Evolutionary conservation across 2,329 filamentous ascomycete genomes (phyloP), one percentile per base, ranked within the genome.

Genomic region (Neonectria neomacrospora): DNA sequence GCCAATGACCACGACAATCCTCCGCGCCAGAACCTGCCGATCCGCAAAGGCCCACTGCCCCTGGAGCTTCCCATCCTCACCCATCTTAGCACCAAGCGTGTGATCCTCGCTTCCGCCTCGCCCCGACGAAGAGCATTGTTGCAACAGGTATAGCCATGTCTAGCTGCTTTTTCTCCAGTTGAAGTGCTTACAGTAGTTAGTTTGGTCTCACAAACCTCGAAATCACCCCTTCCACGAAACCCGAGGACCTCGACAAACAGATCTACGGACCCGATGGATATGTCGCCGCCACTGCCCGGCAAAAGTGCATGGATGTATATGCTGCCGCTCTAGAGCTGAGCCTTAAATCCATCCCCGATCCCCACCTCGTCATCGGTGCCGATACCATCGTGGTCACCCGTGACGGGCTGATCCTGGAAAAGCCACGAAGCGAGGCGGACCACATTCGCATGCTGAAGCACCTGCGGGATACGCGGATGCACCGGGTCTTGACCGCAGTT

Each of bases 71-170:
- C 95, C 16, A 90, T 94, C 59, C 82, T 99, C 63, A 87, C 87
- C 72, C 84, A 90, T 73, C 87, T 99, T 67, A 89, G 91, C 74
- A 86, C 86, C 58, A 93, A 92, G 78, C 86, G 95, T 67, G 89
- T 97, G 6, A 92, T 99, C 70, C 90, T 99, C 28, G 96, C 96
- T 55, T 97, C 94, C 2, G 89, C 91, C 20, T 97, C 94, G 1
- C 96, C 96, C 0, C 86, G 96, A 47, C 87, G 96, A 57, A 91
- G 90, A 78, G 90, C 92, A 67, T 88, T 99, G 10, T 87, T 99
- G 44, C 87, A 88, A 53, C 90, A 91, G 79, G 88, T 91, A 78
- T 47, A 20, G 12, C 66, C 26, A 28, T 14, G 30, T 5, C 9
- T 8, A 4, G 11, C 6, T 26, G 14, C 23, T 22, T 4, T 28